Base-by-base conservation (phyloP, 1,284 basidiomycete species). In the Boletus smithii region DNA sequence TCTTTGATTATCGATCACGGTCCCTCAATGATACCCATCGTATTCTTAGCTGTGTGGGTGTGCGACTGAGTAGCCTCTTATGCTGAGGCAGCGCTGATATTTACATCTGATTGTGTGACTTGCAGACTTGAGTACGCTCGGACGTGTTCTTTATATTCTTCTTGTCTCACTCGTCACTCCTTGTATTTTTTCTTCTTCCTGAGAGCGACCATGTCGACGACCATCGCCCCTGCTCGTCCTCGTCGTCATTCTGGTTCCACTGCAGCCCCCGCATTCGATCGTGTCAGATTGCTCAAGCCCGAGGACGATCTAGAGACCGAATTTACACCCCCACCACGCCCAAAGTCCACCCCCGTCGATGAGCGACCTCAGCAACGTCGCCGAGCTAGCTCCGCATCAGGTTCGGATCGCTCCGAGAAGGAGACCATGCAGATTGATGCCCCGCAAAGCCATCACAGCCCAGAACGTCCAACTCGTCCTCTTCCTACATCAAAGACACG, bases 401-500 rank as follows among this genome's bases (percentile, higher is more conserved):
- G 51, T 42, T 69, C 67, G 46, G 70, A 67, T 40, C 53, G 53
- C 56, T 66, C 66, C 56, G 66, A 69, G 39, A 58, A 44, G 41
- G 54, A 48, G 55, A 59, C 57, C 16, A 68, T 60, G 68, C 57
- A 57, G 42, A 56, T 54, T 41, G 51, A 54, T 22, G 42, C n/a
- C 20, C 9, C 37, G 18, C 39, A 30, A 14, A 40, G 13, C 34
- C 8, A 40, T 22, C 31, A 22, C 5, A 60, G 55, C 37, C 65
- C 69, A 46, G 57, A 75, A 26, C 60, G 68, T 33, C 75, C 75
- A 0, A 76, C 74, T 3, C 69, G 72, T 13, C 76, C 74, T 0
- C 68, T 84, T 4, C 81, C 82, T 1, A 46, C 69, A 4, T 69
- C 71, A 13, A 79, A 77, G 59, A 49, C 72, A 7, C 70, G 75